Evolutionary conservation across 176 grass and related monocot species (phyloP).

Genomic region (Phyllostachys edulis): DNA sequence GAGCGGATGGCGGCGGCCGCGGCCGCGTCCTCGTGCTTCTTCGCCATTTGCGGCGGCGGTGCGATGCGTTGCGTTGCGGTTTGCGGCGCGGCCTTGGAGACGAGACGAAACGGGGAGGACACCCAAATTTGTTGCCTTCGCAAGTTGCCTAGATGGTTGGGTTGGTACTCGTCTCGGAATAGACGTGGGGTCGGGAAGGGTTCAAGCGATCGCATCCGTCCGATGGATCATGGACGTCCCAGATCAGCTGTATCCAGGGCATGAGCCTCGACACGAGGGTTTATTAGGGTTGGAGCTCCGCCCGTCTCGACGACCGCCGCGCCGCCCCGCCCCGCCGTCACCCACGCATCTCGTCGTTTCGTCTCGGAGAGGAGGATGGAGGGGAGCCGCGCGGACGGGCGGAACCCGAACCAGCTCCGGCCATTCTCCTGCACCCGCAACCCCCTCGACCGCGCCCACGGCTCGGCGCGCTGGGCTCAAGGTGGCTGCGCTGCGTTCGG

Average conservation of each 20-base stretch:
- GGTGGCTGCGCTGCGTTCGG: background rate
- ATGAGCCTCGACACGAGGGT: background rate
- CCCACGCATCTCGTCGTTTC: background rate
- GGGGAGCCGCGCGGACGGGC: conserved; percentile 44
- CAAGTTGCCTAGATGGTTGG: background rate
- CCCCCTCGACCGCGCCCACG: conserved; percentile 71
- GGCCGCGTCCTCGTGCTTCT: conserved; percentile 42
- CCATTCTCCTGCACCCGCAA: conserved; percentile 70
- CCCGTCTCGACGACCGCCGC: background rate
- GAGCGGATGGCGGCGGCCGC: conserved; percentile 41
- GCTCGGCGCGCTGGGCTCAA: conserved; percentile 89
- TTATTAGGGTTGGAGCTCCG: conserved; percentile 40
- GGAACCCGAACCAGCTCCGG: conserved; percentile 71
- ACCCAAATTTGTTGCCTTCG: background rate
- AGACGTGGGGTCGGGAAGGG: background rate
- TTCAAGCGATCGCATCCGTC: background rate
- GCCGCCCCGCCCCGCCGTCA: background rate
- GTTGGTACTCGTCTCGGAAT: background rate
- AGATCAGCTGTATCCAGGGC: background rate
- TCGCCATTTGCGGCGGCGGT: conserved; percentile 42
- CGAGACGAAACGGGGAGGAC: background rate
- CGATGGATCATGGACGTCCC: background rate
- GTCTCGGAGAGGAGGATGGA: conserved; percentile 41
- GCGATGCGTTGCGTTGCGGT: background rate
- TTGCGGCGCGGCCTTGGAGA: too few species aligned